Evolutionary conservation across 169 alveolate genomes (phyloP), one percentile per base, ranked within the genome.

Genomic region (Condylostoma magnum): DNA sequence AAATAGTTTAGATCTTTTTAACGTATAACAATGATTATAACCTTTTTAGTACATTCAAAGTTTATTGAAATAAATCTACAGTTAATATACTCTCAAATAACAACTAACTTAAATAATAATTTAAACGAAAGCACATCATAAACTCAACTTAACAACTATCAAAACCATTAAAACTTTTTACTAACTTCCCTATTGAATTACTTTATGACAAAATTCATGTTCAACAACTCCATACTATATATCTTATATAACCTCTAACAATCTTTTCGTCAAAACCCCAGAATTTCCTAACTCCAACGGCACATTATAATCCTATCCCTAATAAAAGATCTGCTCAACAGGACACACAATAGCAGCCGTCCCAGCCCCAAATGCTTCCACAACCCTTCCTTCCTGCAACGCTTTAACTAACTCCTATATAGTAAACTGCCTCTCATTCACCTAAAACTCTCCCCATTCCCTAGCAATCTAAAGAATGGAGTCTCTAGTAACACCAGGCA

Each of bases 331-430:
- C 8, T 12, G 10, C 8, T 22, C 15, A 3, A 55, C 68, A 27
- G 68, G 68, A 55, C 58, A 27, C 12, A 55, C 25, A 22, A 55
- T 22, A 31, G 52, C 47, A 15, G 68, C 68, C 12, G 68, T 55
- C 33, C 68, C 68, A 2, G 68, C 25, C 2, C 68, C 68, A 31
- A 55, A 55, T 15, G 3, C 4, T 31, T 28, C 6, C 25, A 57
- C 31, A 55, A 85, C 83, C 65, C 85, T 79, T 8, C 74, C 77
- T 63, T 82, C 84, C 28, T 70, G n/a, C n/a, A n/a, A n/a, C n/a
- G 90, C 85, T 66, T 81, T 67, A 28, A 76, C 36, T 0, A 85
- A 30, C 37, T 81, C 89, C 18, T 81, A 33, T 4, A 85, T 85
- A 1, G 56, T 68, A 22, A 81, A 33, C 27, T 51, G 58, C 60